These are phyloP conservation scores for Calocybe cyanea DNA, from an alignment of 768 basidiomycete genomes.

Conservation along the genomic window DNA sequence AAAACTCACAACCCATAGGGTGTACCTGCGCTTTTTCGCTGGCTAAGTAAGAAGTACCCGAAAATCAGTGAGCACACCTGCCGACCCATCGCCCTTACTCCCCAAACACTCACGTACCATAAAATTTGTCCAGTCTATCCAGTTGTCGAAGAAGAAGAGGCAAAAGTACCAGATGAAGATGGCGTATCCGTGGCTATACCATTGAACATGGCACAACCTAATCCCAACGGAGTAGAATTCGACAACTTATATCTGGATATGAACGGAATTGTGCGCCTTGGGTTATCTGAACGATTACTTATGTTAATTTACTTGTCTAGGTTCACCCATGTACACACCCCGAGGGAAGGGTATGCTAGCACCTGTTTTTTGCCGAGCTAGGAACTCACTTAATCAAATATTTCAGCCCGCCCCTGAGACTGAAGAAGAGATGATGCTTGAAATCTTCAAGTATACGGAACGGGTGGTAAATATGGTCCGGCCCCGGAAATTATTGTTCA, in stretches of 20 bases:
- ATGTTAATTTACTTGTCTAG: constrained; percentile 30
- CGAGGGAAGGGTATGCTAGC: constrained; percentile 74
- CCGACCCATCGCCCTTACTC: not conserved
- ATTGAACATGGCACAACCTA: constrained; percentile 71
- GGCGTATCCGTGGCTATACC: constrained; percentile 71
- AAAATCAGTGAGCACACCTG: constrained; percentile 71
- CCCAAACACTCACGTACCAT: not conserved
- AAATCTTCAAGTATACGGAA: constrained; percentile 95
- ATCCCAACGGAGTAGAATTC: constrained; percentile 95
- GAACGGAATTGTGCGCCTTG: constrained; percentile 87
- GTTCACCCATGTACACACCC: constrained; percentile 99
- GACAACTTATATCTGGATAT: constrained; percentile 98
- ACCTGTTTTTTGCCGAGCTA: not conserved
- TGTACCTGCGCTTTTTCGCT: constrained; percentile 96
- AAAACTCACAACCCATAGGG: constrained; percentile 48
- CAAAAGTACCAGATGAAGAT: constrained; percentile 59
- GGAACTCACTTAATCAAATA: constrained; percentile 3
- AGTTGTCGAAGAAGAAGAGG: constrained; percentile 83
- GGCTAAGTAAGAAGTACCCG: constrained; percentile 98
- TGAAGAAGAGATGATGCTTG: constrained; percentile 99
- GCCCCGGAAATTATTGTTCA: constrained; percentile 92
- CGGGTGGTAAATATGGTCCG: constrained; percentile 96
- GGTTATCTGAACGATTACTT: not conserved
- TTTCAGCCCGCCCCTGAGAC: constrained; percentile 89
- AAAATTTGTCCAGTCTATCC: constrained; percentile 48